phyloP scores from a whole-genome alignment of 1,284 basidiomycete genomes.

The Clitocybe nebularis region DNA sequence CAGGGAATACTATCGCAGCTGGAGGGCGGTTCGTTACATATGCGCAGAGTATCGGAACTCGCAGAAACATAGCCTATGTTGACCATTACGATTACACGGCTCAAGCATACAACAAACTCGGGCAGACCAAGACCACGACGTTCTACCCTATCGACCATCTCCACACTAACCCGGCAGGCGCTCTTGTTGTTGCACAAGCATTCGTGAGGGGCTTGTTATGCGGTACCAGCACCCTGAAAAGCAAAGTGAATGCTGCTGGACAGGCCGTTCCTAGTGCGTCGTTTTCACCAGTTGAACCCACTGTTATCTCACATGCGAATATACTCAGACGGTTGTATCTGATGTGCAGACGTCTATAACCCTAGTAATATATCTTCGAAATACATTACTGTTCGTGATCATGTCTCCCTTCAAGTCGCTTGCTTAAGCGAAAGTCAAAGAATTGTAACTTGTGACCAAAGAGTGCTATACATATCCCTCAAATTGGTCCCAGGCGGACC shows the following conservation, averaged over 20 bases:
- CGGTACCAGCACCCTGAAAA: conserved; percentile 17
- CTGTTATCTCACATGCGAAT: neutral
- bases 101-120: conserved; percentile 26
- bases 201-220: conserved; percentile 26
- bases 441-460: too few species aligned
- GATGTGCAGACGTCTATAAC: too few species aligned
- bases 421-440: too few species aligned
- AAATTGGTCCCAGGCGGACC: too few species aligned
- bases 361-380: too few species aligned
- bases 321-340: neutral
- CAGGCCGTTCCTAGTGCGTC: conserved; percentile 22
- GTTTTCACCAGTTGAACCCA: neutral
- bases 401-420: too few species aligned
- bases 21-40: conserved; percentile 32
- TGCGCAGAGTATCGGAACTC: conserved; percentile 23
- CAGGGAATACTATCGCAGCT: conserved; percentile 19
- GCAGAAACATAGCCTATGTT: conserved; percentile 26
- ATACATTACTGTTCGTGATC: too few species aligned
- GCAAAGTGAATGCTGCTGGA: conserved; percentile 21
- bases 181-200: conserved; percentile 26
- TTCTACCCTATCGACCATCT: conserved; percentile 34
- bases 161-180: conserved; percentile 29
- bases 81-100: conserved; percentile 31
- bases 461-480: too few species aligned
- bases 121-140: conserved; percentile 21